Evolutionary conservation across 192 early-diverging fungal genomes (phyloP).

Genomic region (Spizellomyces sp.): DNA sequence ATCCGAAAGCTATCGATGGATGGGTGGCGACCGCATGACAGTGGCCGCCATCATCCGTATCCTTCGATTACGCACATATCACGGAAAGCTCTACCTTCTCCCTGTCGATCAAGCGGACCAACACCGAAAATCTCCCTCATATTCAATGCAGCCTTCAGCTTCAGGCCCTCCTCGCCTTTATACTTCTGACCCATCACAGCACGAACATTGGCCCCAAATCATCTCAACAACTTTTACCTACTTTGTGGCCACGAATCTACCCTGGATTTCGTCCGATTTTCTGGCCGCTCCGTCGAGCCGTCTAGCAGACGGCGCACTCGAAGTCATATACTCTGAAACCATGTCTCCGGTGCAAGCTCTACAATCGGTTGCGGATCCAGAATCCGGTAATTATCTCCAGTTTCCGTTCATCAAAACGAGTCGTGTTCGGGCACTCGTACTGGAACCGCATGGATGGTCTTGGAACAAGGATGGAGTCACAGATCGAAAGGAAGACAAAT

Average conservation of each 20-base stretch:
- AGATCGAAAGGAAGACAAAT: constrained; percentile 5
- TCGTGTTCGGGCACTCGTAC: constrained; percentile 58
- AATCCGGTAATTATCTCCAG: constrained; percentile 49
- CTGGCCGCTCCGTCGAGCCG: constrained; percentile 50
- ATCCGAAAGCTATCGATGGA: constrained; percentile 47
- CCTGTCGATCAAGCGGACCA: constrained; percentile 28
- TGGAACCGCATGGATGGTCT: constrained; percentile 50
- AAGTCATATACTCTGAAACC: constrained; percentile 51
- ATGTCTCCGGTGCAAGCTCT: constrained; percentile 47
- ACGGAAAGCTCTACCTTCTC: constrained; percentile 60
- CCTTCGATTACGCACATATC: constrained; percentile 60
- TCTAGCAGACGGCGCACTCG: constrained; percentile 55
- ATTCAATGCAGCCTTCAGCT: not conserved
- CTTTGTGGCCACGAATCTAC: constrained; percentile 60
- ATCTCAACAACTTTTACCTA: constrained; percentile 34
- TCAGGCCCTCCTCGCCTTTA: constrained; percentile 25
- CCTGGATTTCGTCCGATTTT: constrained; percentile 61
- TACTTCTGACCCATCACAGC: constrained; percentile 21
- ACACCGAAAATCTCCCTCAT: not conserved
- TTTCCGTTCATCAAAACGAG: constrained; percentile 42
- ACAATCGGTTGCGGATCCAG: constrained; percentile 43
- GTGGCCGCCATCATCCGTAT: constrained; percentile 55
- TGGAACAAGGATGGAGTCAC: constrained; percentile 2
- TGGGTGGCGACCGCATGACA: constrained; percentile 41
- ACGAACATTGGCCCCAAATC: constrained; percentile 17